These are phyloP conservation scores for Yarrowia sp. DNA, from an alignment of 805 yeast genomes.

Conservation along the genomic window DNA sequence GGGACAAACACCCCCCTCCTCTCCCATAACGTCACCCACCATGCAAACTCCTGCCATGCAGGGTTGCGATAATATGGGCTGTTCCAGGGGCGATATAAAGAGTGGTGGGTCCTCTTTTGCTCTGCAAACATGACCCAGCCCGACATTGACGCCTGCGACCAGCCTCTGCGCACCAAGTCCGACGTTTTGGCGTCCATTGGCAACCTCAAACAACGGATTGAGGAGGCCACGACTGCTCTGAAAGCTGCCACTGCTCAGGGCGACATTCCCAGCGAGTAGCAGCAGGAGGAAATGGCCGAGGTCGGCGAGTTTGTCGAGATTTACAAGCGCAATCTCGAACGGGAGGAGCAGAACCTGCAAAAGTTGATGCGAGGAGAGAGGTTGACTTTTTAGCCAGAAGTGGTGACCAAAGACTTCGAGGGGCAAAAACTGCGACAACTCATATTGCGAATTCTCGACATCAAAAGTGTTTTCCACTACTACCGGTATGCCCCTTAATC, in stretches of 20 bases:
- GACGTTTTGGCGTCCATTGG: slow-evolving; percentile 20
- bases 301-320: slow-evolving; percentile 11
- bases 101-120: background rate
- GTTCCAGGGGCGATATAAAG: slow-evolving; percentile 14
- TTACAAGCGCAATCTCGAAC: background rate
- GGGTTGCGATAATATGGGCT: slow-evolving; percentile 27
- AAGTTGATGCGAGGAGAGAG: slow-evolving; percentile 2
- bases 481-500: too few relatives aligned
- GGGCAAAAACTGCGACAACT: too few relatives aligned
- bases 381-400: slow-evolving; percentile 6
- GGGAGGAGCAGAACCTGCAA: slow-evolving; percentile 10
- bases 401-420: too few relatives aligned
- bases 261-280: background rate
- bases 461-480: too few relatives aligned
- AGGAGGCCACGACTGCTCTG: background rate
- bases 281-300: slow-evolving; percentile 26
- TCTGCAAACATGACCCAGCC: background rate
- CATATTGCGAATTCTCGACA: too few relatives aligned
- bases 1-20: too few relatives aligned
- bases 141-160: background rate
- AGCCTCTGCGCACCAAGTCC: slow-evolving; percentile 12
- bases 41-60: slow-evolving; percentile 29
- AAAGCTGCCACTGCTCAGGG: background rate
- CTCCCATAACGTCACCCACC: background rate
- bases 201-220: slow-evolving; percentile 16